phyloP scores from a whole-genome alignment of 345 rosid genomes.

The Zanthoxylum bungeanum region DNA sequence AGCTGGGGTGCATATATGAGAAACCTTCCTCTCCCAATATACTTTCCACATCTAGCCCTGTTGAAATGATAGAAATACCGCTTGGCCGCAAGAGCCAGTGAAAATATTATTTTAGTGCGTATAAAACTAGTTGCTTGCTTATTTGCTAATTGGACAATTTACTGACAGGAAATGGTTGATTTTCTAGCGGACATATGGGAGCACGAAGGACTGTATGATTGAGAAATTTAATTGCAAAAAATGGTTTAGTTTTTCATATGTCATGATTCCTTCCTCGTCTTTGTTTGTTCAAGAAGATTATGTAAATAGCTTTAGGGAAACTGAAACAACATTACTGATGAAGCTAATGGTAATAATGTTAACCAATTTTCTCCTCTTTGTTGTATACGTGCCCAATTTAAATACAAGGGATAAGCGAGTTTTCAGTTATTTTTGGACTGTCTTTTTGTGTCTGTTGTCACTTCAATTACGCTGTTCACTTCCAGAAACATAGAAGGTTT shows the following conservation, averaged over 20 bases:
- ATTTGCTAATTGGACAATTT: neutral
- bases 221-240: slow-evolving; percentile 9
- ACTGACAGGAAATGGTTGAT: slow-evolving; percentile 55
- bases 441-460: neutral
- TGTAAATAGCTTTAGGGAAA: slow-evolving; percentile 20
- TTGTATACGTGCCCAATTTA: neutral
- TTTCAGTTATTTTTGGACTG: neutral
- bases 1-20: neutral
- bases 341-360: neutral
- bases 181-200: slow-evolving; percentile 58
- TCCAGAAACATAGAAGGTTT: neutral
- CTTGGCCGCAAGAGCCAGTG: neutral
- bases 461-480: neutral
- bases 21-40: neutral
- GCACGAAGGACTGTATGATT: slow-evolving; percentile 49
- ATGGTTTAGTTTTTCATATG: neutral
- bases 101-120: neutral
- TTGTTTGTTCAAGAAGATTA: neutral
- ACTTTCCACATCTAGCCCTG: neutral
- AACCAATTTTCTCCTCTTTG: neutral
- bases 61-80: neutral
- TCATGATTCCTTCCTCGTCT: neutral
- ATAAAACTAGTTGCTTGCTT: neutral
- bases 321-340: neutral
- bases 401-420: too few species aligned